Conservation (phyloP, 2,329 filamentous ascomycete genomes). For the Fusarium avenaceum region DNA sequence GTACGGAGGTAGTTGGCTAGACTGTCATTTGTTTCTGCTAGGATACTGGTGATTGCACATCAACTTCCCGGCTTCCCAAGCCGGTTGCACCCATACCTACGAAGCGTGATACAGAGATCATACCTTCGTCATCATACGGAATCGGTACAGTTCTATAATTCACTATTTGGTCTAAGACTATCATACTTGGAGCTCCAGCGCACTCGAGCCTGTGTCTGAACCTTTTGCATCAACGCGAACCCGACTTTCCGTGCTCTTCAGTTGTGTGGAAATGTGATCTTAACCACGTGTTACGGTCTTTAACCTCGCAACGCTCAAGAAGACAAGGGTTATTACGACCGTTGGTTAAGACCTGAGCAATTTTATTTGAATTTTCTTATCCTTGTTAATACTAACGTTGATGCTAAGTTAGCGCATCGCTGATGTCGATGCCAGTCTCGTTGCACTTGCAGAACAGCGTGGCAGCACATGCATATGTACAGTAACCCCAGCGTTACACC, state of each 20-base stretch:
- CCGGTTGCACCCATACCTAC: constrained; percentile 23
- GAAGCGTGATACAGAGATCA: constrained; percentile 38
- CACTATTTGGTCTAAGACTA: background rate
- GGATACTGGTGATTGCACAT: constrained; percentile 24
- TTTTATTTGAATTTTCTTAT: constrained; percentile 8
- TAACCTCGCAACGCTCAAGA: constrained; percentile 6
- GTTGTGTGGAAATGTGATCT: constrained; percentile 13
- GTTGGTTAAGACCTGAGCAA: constrained; percentile 17
- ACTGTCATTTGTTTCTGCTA: constrained; percentile 2
- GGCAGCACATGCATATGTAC: constrained; percentile 24
- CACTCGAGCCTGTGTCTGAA: background rate
- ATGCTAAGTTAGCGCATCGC: constrained; percentile 18
- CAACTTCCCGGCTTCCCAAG: constrained; percentile 17
- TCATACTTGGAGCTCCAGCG: background rate
- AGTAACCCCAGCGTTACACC: constrained; percentile 24
- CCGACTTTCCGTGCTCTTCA: background rate
- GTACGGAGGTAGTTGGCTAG: background rate
- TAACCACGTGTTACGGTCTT: constrained; percentile 25
- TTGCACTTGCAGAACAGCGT: constrained; percentile 33
- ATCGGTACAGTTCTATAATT: constrained; percentile 3
- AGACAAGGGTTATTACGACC: constrained; percentile 27
- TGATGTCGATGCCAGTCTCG: constrained; percentile 20
- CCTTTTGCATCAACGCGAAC: constrained; percentile 3
- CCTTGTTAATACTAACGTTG: constrained; percentile 2
- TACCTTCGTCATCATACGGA: constrained; percentile 42